Conservation (phyloP, 371 early-diverging fungal genomes). For the Haplosporangium sp. region DNA sequence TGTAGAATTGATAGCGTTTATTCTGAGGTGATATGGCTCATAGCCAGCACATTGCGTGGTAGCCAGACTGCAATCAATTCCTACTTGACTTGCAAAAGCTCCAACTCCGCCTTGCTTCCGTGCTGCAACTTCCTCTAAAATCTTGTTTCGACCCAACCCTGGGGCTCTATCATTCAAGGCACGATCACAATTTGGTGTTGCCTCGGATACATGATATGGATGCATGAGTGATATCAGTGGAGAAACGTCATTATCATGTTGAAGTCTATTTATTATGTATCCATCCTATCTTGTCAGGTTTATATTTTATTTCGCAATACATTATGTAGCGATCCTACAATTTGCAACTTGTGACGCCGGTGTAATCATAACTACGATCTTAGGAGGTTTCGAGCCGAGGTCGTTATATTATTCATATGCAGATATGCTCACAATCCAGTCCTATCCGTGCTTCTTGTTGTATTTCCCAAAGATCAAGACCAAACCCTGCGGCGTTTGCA, state of each 20-base stretch:
- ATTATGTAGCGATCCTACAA: no score
- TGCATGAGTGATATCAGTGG: neutral
- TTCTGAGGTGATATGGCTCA: neutral
- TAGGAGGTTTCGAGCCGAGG: no score
- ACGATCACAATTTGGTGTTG: neutral
- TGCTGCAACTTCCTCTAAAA: conserved; percentile 21
- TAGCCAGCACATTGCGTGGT: neutral
- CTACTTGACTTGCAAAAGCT: conserved; percentile 3
- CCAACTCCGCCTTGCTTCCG: conserved; percentile 7
- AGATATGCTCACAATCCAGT: neutral
- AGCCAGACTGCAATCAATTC: neutral
- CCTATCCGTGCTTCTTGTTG: neutral
- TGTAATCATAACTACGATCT: no score
- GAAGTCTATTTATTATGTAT: no score
- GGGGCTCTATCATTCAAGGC: conserved; percentile 4
- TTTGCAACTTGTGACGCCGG: no score
- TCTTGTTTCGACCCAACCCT: conserved; percentile 9
- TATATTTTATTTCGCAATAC: no score
- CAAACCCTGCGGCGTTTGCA: no score
- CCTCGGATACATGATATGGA: neutral
- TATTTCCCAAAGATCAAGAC: no score
- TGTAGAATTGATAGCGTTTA: no score
- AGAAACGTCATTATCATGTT: neutral
- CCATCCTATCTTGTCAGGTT: no score
- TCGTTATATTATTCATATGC: no score